phyloP scores from a whole-genome alignment of 345 rosid genomes.

The Populus davidiana region DNA sequence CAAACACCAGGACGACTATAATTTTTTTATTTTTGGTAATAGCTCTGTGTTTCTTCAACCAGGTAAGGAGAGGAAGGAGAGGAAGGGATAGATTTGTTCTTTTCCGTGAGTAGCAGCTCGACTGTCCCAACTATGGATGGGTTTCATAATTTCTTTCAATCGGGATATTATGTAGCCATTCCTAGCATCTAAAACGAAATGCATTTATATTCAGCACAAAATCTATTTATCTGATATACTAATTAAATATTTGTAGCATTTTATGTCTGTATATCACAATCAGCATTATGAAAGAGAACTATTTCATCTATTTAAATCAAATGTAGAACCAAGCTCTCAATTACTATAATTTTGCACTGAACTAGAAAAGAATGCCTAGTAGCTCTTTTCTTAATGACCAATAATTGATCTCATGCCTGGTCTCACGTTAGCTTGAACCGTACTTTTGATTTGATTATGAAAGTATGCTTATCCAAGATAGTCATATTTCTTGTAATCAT shows the following conservation, averaged over 20 bases:
- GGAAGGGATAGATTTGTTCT: neutral
- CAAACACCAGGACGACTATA: neutral
- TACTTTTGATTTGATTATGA: neutral
- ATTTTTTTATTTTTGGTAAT: too few relatives aligned
- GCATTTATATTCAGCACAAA: neutral
- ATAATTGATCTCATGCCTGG: neutral
- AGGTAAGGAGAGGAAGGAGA: too few relatives aligned
- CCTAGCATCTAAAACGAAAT: neutral
- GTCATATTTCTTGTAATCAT: neutral
- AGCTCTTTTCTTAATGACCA: neutral
- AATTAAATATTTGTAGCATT: neutral
- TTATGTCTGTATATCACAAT: neutral
- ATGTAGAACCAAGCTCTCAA: neutral
- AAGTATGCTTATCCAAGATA: neutral
- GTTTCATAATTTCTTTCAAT: neutral
- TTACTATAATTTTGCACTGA: neutral
- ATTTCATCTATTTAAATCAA: neutral
- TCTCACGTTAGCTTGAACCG: neutral
- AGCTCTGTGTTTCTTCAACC: neutral
- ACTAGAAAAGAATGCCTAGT: neutral
- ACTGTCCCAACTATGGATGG: conserved; percentile 3
- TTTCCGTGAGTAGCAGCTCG: neutral
- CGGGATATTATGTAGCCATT: neutral
- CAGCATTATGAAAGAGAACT: neutral
- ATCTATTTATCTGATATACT: neutral